Conservation (phyloP, 768 basidiomycete species). For the Boletus eberwhitei region DNA sequence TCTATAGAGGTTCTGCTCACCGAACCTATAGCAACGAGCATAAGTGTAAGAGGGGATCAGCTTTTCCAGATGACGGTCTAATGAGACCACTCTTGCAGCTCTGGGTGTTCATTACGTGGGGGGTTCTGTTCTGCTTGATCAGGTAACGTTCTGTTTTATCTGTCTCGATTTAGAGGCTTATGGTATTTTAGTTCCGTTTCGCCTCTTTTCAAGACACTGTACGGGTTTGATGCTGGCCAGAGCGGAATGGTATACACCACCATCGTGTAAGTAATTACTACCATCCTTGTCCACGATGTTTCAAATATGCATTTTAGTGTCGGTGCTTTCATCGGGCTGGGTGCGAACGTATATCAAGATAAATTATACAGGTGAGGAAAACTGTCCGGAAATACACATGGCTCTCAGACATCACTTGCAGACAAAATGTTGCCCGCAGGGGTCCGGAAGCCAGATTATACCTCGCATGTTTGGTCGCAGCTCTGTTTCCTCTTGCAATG, state of each 20-base stretch:
- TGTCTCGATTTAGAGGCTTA: neutral
- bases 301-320: conserved; percentile 37
- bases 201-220: conserved; percentile 51
- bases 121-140: conserved; percentile 63
- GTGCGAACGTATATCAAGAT: conserved; percentile 45
- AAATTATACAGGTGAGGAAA: conserved; percentile 40
- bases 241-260: conserved; percentile 58
- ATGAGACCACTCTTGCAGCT: conserved; percentile 35
- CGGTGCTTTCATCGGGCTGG: conserved; percentile 47
- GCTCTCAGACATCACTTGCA: conserved; percentile 26
- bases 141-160: conserved; percentile 33
- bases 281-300: neutral
- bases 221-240: conserved; percentile 59
- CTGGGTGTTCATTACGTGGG: conserved; percentile 73
- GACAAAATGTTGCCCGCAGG: conserved; percentile 25
- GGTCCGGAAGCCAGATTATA: conserved; percentile 60
- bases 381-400: neutral
- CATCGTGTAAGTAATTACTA: conserved; percentile 42
- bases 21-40: conserved; percentile 71
- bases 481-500: conserved; percentile 54
- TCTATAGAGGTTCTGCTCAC: conserved; percentile 18
- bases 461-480: conserved; percentile 48
- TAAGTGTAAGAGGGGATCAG: conserved; percentile 49
- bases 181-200: conserved; percentile 45
- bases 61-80: neutral